phyloP scores from a whole-genome alignment of 306 rosid genomes.

The Cicer cuneatum region DNA sequence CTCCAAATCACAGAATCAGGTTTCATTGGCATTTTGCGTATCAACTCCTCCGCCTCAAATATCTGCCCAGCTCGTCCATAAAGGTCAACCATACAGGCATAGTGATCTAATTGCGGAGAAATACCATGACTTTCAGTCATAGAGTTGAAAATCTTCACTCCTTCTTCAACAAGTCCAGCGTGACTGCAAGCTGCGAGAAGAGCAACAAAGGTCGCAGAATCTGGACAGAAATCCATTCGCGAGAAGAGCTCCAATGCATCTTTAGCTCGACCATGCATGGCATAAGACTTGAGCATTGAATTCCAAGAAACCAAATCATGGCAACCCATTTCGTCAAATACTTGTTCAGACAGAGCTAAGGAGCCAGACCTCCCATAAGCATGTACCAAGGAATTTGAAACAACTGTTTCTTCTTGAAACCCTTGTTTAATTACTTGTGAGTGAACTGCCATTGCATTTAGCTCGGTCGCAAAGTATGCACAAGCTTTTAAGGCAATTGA shows the following conservation, averaged over 20 bases:
- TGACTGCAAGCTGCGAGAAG: constrained; percentile 91
- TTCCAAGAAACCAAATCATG: constrained; percentile 88
- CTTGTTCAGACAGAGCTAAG: constrained; percentile 67
- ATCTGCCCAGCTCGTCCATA: constrained; percentile 82
- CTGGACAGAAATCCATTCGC: constrained; percentile 62
- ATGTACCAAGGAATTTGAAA: constrained; percentile 82
- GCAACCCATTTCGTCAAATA: constrained; percentile 56
- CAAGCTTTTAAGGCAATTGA: constrained; percentile 83
- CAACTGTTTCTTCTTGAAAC: constrained; percentile 64
- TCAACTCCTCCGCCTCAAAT: constrained; percentile 68
- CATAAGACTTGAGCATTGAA: constrained; percentile 83
- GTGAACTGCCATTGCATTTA: constrained; percentile 64
- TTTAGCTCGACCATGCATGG: constrained; percentile 76
- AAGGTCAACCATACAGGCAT: constrained; percentile 90
- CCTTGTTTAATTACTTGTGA: constrained; percentile 71
- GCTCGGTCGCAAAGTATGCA: constrained; percentile 70
- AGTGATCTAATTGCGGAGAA: constrained; percentile 75
- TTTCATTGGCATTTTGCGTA: constrained; percentile 74
- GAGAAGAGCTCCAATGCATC: constrained; percentile 70
- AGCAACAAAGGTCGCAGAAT: constrained; percentile 80
- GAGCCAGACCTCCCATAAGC: constrained; percentile 86
- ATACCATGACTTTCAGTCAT: constrained; percentile 58
- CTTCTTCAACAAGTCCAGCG: constrained; percentile 78
- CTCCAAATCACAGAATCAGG: constrained; percentile 95
- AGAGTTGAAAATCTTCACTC: constrained; percentile 58